Conservation (phyloP, 495 filamentous ascomycete genomes). For the Penicillium egyptiacum region DNA sequence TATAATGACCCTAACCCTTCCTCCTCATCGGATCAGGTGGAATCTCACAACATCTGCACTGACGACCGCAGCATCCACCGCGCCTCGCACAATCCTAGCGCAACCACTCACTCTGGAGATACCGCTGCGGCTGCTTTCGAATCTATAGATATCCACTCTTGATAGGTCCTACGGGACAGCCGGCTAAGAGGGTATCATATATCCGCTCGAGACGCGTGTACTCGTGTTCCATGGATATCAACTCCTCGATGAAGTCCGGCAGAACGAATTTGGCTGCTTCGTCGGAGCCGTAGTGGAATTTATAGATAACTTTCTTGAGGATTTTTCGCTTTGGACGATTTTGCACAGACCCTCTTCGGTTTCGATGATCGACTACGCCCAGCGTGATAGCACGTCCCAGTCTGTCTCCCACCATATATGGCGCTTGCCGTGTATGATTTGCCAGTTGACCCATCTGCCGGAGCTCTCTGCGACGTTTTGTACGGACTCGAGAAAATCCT, state of each 20-base stretch:
- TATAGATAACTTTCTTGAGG: constrained; percentile 3
- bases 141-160: constrained; percentile 10
- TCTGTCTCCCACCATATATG: constrained; percentile 9
- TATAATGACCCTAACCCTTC: constrained; percentile 15
- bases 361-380: constrained; percentile 10
- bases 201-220: constrained; percentile 1
- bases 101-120: constrained; percentile 10
- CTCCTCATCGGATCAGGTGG: not conserved
- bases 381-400: not conserved
- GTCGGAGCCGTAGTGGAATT: not conserved
- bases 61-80: constrained; percentile 12
- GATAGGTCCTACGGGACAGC: constrained; percentile 3
- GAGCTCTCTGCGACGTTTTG: not conserved
- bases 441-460: not conserved
- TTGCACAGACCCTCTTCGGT: constrained; percentile 2
- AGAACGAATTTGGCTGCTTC: not conserved
- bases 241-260: constrained; percentile 1
- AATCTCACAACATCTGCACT: constrained; percentile 4
- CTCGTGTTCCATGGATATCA: constrained; percentile 4
- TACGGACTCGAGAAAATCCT: not conserved
- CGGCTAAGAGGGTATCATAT: not conserved
- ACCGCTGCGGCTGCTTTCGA: constrained; percentile 4
- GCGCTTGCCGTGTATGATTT: constrained; percentile 3
- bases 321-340: constrained; percentile 1
- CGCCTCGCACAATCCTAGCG: constrained; percentile 9